Conservation (phyloP, 805 yeast species). For the Priceomyces haplophilus region DNA sequence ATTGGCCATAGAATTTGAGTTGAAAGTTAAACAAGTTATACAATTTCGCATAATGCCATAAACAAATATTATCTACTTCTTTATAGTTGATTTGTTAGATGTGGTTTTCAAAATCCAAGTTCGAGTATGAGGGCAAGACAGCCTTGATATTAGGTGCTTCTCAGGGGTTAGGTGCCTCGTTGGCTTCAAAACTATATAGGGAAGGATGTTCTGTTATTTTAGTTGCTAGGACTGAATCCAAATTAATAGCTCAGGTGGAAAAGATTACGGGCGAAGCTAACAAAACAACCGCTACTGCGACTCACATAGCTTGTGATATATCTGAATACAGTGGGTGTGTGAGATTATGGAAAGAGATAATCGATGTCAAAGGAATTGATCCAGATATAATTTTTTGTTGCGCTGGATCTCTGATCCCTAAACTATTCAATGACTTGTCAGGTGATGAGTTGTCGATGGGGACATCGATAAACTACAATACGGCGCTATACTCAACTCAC, state of each 20-base stretch:
- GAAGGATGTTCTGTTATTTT: slow-evolving; percentile 64
- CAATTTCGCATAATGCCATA: too few species aligned
- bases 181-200: slow-evolving; percentile 57
- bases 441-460: slow-evolving; percentile 59
- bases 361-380: slow-evolving; percentile 19
- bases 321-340: slow-evolving; percentile 52
- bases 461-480: slow-evolving; percentile 64
- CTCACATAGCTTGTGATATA: slow-evolving; percentile 62
- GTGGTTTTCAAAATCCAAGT: slow-evolving; percentile 13
- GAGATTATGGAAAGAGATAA: slow-evolving; percentile 38
- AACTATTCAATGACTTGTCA: slow-evolving; percentile 66
- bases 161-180: slow-evolving; percentile 85
- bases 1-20: too few species aligned
- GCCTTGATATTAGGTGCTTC: slow-evolving; percentile 91
- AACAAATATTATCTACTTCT: too few species aligned
- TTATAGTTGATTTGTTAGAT: background rate
- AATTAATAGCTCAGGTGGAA: slow-evolving; percentile 49
- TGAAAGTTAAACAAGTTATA: too few species aligned
- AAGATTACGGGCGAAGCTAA: slow-evolving; percentile 32
- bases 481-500: slow-evolving; percentile 72
- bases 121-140: slow-evolving; percentile 44
- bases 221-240: slow-evolving; percentile 71
- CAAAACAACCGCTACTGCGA: slow-evolving; percentile 21
- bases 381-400: slow-evolving; percentile 82
- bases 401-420: slow-evolving; percentile 85